Evolutionary conservation across 1,284 basidiomycete species (phyloP).

Genomic region (Trametes sp.): DNA sequence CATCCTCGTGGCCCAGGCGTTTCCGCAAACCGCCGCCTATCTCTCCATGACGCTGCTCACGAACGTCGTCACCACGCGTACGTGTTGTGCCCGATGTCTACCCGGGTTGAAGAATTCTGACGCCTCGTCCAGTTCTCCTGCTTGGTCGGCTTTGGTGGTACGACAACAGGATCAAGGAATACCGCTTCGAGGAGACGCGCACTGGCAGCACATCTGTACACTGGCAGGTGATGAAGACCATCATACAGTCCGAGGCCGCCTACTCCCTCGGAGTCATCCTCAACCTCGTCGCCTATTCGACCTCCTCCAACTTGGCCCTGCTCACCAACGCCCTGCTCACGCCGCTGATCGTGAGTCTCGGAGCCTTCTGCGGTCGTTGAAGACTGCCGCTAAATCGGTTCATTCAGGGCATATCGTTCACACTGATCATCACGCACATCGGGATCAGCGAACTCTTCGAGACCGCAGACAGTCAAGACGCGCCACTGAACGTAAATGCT

Average conservation of each 20-base stretch:
- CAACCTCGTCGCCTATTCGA: background rate
- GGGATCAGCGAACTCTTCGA: slow-evolving; percentile 6
- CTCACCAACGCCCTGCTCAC: background rate
- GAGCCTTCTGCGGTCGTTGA: background rate
- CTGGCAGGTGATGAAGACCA: background rate
- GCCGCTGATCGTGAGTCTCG: background rate
- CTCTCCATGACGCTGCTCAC: background rate
- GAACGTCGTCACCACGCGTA: background rate
- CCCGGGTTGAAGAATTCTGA: too few relatives aligned
- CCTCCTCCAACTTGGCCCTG: background rate
- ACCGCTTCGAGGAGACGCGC: background rate
- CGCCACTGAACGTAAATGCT: too few relatives aligned
- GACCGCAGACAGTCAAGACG: too few relatives aligned
- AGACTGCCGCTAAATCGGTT: background rate
- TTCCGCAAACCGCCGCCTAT: too few relatives aligned
- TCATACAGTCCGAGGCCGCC: background rate
- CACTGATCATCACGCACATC: slow-evolving; percentile 6
- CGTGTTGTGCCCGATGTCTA: background rate
- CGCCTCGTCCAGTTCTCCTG: background rate
- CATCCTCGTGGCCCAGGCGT: too few relatives aligned
- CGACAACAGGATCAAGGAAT: background rate
- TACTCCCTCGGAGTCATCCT: background rate
- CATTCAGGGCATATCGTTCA: background rate
- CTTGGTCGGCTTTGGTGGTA: background rate
- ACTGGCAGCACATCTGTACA: background rate